Base-by-base conservation (phyloP, 371 early-diverging fungal genomes). In the Rhizopus stolonifer region DNA sequence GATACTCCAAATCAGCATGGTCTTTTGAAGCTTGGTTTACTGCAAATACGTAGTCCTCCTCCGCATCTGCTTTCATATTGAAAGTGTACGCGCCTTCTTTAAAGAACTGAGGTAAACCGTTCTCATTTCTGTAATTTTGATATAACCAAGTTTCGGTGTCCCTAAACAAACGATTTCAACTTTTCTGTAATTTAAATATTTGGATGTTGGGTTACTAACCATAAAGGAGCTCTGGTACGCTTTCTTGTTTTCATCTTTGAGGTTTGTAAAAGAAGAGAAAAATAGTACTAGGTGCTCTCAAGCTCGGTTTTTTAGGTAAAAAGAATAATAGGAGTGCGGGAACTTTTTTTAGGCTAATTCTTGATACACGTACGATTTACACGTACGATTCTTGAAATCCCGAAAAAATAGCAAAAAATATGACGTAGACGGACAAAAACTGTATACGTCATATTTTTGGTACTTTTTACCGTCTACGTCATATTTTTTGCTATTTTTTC, bases 151-250 rank as follows among this genome's bases (percentile, higher is more conserved):
- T 50, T 50, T 50, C 29, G 42, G 51, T 26, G 42, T 50, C 51
- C 40, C 51, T 50, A 40, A 39, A 50, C 51, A 50, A 50, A 50
- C 39, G 51, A 50, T 50, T 50, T 50, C 51, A 40, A 50, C 51
- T 50, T 50, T 50, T 50, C 40, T 50, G 51, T 50, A 26, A 40
- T 50, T 50, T 39, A 40, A 50, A 50, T 50, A 26, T 50, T 40
- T 42, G 51, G 19, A 40, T 42, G 51, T 26, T 29, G 29, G 29
- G 29, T 29, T 29, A 29, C 3, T 46, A 46, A 29, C 49, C 49
- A 36, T 49, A 49, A 49, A 49, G 36, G 33, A 49, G 33, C 10
- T 29, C 29, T 29, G 29, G 29, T 29, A 29, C 29, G 29, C 29
- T 29, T 29, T 29, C 29, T 49, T 49, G 49, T 38, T 49, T 49